Evolutionary conservation across 129 eudicot genomes (phyloP).

Genomic region (Pseudognaphalium luteoalbum): DNA sequence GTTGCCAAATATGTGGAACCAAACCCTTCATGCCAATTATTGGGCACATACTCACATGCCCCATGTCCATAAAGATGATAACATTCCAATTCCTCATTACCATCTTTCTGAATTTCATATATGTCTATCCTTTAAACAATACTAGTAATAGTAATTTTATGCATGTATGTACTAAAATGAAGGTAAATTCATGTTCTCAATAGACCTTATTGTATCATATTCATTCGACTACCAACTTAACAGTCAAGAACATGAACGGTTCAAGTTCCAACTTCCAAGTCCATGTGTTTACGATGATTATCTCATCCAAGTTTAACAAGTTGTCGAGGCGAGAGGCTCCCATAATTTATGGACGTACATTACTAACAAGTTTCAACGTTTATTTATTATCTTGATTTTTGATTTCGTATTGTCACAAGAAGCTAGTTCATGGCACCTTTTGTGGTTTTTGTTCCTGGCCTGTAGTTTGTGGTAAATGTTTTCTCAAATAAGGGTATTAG

Average conservation of each 20-base stretch:
- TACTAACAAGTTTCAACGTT: neutral
- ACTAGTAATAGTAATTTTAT: too few relatives aligned
- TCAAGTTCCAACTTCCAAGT: too few relatives aligned
- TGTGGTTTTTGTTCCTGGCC: neutral
- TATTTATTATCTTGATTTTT: neutral
- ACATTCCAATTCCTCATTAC: neutral
- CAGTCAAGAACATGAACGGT: too few relatives aligned
- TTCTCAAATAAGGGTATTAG: neutral
- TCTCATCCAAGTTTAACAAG: too few relatives aligned
- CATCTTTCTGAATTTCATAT: too few relatives aligned
- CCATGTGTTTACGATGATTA: too few relatives aligned
- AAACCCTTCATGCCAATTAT: neutral
- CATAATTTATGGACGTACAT: neutral
- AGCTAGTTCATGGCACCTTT: neutral
- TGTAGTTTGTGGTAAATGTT: neutral
- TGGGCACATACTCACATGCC: neutral
- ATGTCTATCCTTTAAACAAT: too few relatives aligned
- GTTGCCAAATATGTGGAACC: constrained; percentile 12
- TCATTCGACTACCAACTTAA: too few relatives aligned
- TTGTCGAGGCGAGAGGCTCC: neutral
- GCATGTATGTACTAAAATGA: too few relatives aligned
- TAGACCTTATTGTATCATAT: too few relatives aligned
- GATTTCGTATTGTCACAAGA: neutral
- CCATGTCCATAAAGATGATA: neutral
- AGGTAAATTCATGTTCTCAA: too few relatives aligned